Evolutionary conservation across 805 yeast species (phyloP).

Genomic region (Teunomyces cretensis): DNA sequence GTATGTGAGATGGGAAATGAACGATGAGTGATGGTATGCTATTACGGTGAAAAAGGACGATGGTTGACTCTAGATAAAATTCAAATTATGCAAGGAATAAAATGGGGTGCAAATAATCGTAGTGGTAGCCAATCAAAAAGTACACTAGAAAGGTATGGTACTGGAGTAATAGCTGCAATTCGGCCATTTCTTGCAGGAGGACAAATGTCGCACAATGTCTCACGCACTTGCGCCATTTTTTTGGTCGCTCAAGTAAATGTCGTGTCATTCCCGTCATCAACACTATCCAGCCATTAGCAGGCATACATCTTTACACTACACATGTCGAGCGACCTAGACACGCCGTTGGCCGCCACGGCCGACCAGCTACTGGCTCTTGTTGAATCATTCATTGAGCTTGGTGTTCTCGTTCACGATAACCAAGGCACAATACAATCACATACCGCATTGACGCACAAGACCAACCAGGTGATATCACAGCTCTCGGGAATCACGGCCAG

Average conservation of each 20-base stretch:
- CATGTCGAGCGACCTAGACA: slow-evolving; percentile 10
- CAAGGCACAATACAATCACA: slow-evolving; percentile 84
- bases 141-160: neutral
- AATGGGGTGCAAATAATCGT: neutral
- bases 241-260: neutral
- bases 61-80: no score
- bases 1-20: neutral
- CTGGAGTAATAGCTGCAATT: neutral
- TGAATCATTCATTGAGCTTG: slow-evolving; percentile 87
- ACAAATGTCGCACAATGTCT: neutral
- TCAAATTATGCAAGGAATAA: no score
- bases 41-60: no score
- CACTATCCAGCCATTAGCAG: no score
- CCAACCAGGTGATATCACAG: slow-evolving; percentile 43
- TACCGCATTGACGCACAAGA: slow-evolving; percentile 38
- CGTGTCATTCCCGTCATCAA: neutral
- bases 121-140: neutral
- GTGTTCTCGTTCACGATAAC: slow-evolving; percentile 89
- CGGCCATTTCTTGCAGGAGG: neutral
- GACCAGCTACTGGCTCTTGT: slow-evolving; percentile 24
- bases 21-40: neutral
- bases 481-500: slow-evolving; percentile 32
- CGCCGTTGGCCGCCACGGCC: slow-evolving; percentile 22
- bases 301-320: neutral
- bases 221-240: neutral